Conservation (phyloP, 129 eudicot species). For the Oenanthe sinensis region DNA sequence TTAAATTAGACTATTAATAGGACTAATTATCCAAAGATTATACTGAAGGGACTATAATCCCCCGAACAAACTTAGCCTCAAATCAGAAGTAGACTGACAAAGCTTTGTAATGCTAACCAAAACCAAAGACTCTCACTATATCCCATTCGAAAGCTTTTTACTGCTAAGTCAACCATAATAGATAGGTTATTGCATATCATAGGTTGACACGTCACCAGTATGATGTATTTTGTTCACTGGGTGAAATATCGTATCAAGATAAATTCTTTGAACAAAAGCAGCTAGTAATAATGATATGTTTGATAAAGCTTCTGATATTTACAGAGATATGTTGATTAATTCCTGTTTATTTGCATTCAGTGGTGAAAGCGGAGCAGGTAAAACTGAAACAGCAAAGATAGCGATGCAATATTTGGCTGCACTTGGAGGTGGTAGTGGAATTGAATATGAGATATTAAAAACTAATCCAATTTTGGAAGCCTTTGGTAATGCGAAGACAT, state of each 20-base stretch:
- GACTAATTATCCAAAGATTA: background rate
- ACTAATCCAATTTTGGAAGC: conserved; percentile 86
- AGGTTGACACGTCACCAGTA: background rate
- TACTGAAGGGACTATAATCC: background rate
- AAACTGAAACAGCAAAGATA: conserved; percentile 90
- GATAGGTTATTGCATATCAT: background rate
- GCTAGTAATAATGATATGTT: background rate
- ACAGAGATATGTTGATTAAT: background rate
- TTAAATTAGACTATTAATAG: background rate
- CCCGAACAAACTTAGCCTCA: background rate
- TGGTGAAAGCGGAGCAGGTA: conserved; percentile 97
- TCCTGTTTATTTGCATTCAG: conserved; percentile 25
- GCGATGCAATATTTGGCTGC: conserved; percentile 97
- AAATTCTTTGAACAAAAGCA: background rate
- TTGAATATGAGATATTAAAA: conserved; percentile 73
- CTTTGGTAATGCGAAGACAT: conserved; percentile 88
- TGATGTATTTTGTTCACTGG: background rate
- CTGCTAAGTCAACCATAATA: background rate
- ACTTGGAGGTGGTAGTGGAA: conserved; percentile 89
- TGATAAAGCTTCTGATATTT: background rate
- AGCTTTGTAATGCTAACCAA: background rate
- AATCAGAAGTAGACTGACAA: background rate
- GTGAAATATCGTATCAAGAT: too few species aligned
- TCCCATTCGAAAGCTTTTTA: background rate
- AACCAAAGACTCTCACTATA: background rate